Conservation (phyloP, 2,329 filamentous ascomycete genomes). For the Ophiostoma perfectum region DNA sequence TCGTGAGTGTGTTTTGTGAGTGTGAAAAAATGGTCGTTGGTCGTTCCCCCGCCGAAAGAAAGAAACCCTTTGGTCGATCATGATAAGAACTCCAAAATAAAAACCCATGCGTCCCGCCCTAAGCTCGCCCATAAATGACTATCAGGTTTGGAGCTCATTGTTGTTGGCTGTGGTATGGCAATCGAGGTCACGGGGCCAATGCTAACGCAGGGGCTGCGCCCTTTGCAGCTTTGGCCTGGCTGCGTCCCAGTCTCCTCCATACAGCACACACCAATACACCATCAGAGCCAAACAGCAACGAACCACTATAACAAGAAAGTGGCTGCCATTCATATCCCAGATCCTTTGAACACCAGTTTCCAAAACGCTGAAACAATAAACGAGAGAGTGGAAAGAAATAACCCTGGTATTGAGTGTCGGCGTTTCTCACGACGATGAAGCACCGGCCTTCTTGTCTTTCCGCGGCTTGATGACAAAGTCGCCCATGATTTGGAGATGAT, state of each 20-base stretch:
- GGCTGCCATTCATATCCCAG: background rate
- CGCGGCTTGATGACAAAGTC: slow-evolving; percentile 85
- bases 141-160: background rate
- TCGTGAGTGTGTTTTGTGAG: slow-evolving; percentile 4
- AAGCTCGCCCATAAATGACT: slow-evolving; percentile 11
- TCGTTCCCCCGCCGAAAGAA: slow-evolving; percentile 12
- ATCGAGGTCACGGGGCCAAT: background rate
- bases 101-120: slow-evolving; percentile 5
- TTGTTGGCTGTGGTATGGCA: background rate
- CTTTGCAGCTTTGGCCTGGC: background rate
- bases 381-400: slow-evolving; percentile 10
- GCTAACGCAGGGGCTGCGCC: background rate
- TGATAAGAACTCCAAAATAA: slow-evolving; percentile 9
- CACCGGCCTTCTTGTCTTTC: slow-evolving; percentile 65
- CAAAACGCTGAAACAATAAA: slow-evolving; percentile 16
- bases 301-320: background rate
- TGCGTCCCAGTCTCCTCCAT: background rate
- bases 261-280: background rate
- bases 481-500: slow-evolving; percentile 83
- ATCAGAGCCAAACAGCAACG: background rate
- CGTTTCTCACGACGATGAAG: background rate
- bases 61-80: background rate
- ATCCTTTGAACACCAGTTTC: slow-evolving; percentile 12
- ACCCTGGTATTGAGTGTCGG: background rate
- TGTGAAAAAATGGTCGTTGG: background rate